A percentile compares a stretch with the other conserved stretches of the same genome.
Conservation (phyloP, 257 asterid genomes). For the Echium plantagineum region DNA sequence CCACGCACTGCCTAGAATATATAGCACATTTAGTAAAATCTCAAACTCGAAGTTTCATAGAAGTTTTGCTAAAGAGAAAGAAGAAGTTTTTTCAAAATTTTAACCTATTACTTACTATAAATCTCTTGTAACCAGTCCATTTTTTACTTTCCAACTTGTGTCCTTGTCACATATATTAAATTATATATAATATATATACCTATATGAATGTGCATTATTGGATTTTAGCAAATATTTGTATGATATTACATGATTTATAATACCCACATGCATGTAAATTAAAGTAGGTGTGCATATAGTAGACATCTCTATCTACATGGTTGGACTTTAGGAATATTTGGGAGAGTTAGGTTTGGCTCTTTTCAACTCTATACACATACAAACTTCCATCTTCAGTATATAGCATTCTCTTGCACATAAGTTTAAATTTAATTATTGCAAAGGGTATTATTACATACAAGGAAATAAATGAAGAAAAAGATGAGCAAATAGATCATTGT, state of each 20-base stretch:
- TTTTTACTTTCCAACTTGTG: constrained; percentile 5
- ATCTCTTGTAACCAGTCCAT: constrained; percentile 4
- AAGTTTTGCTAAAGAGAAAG: not conserved
- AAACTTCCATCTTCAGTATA: not conserved
- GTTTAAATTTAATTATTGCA: not conserved
- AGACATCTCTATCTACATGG: constrained; percentile 15
- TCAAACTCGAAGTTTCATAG: constrained; percentile 1
- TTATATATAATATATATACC: not conserved
- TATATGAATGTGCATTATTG: constrained; percentile 4
- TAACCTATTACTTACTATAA: not conserved
- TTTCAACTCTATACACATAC: not conserved
- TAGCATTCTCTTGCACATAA: constrained; percentile 10
- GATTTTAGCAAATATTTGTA: constrained; percentile 2
- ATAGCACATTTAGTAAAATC: not conserved
- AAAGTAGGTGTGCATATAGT: constrained; percentile 7
- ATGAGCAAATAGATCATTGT: not conserved
- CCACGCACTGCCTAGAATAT: not conserved
- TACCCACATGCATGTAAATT: not conserved
- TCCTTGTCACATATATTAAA: not conserved
- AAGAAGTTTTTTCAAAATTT: not conserved
- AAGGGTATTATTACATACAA: not conserved
- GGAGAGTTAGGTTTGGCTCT: constrained; percentile 17
- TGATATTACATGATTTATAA: not conserved
- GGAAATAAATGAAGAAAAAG: not conserved
- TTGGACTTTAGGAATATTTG: constrained; percentile 17